Evolutionary conservation across 306 rosid genomes (phyloP).

Genomic region (Sechiopsis laciniata): DNA sequence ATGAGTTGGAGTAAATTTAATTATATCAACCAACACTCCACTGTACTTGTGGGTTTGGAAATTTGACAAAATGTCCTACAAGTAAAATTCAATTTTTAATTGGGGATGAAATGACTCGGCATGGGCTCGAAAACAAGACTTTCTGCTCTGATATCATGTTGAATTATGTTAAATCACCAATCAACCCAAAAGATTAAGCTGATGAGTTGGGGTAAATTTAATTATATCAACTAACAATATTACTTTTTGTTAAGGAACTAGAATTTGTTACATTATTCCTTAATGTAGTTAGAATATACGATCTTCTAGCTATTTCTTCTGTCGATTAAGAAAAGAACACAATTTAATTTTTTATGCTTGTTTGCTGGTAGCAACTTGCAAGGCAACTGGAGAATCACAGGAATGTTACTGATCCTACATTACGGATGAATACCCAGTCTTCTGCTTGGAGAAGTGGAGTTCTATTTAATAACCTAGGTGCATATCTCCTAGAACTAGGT

Average conservation of each 20-base stretch:
- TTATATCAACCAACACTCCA: too few relatives aligned
- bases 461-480: slow-evolving; percentile 74
- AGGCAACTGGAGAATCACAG: slow-evolving; percentile 77
- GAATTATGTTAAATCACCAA: too few relatives aligned
- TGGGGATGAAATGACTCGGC: too few relatives aligned
- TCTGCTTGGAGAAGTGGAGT: slow-evolving; percentile 62
- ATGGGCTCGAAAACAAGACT: too few relatives aligned
- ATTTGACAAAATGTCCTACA: too few relatives aligned
- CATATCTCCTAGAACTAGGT: slow-evolving; percentile 90
- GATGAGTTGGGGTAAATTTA: too few relatives aligned
- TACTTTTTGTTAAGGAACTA: slow-evolving; percentile 5
- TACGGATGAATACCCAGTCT: slow-evolving; percentile 57
- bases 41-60: too few relatives aligned
- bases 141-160: too few relatives aligned
- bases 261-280: not conserved
- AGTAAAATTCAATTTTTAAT: too few relatives aligned
- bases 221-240: not conserved
- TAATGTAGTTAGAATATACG: slow-evolving; percentile 10
- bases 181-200: too few relatives aligned
- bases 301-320: slow-evolving; percentile 22
- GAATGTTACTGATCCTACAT: slow-evolving; percentile 50
- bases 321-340: slow-evolving; percentile 21
- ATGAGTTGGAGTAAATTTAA: too few relatives aligned
- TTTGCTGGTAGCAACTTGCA: slow-evolving; percentile 60
- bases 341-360: slow-evolving; percentile 25